Evolutionary conservation across 2,329 filamentous ascomycete genomes (phyloP).

Genomic region (Exophiala oligosperma): DNA sequence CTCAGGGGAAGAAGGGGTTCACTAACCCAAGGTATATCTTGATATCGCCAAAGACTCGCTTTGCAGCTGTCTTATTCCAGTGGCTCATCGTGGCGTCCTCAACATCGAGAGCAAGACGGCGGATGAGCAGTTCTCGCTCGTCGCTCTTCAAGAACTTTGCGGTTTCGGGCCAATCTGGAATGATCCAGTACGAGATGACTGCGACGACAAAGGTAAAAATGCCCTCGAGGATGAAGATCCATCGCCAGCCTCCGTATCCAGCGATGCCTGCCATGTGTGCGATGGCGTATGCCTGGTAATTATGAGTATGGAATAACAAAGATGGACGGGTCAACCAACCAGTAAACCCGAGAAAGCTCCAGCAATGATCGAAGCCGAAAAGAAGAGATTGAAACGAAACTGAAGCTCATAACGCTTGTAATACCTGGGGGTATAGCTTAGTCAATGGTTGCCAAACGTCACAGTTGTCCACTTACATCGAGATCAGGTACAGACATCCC

Average conservation of each 20-base stretch:
- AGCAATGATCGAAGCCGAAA: conserved; percentile 39
- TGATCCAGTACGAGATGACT: conserved; percentile 31
- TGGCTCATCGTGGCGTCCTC: conserved; percentile 33
- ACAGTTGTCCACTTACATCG: conserved; percentile 21
- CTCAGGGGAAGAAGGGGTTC: conserved; percentile 22
- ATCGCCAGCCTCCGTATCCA: conserved; percentile 34
- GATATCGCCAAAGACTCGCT: conserved; percentile 34
- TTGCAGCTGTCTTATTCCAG: conserved; percentile 32
- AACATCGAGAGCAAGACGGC: conserved; percentile 34
- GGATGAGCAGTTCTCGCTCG: conserved; percentile 37
- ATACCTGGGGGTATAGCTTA: conserved; percentile 27
- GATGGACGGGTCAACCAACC: no score
- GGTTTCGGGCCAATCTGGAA: conserved; percentile 36
- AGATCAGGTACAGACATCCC: conserved; percentile 32
- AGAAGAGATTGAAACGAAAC: conserved; percentile 37
- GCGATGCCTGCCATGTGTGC: conserved; percentile 50
- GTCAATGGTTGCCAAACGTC: conserved; percentile 30
- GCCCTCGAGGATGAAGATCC: conserved; percentile 40
- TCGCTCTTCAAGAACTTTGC: conserved; percentile 34
- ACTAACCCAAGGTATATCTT: conserved; percentile 35
- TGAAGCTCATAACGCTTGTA: conserved; percentile 43
- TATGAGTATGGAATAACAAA: no score
- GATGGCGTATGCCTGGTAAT: conserved; percentile 46
- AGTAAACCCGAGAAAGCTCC: conserved; percentile 49
- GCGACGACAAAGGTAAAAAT: conserved; percentile 34